Evolutionary conservation across 768 basidiomycete genomes (phyloP).

Genomic region (Podaxis rugospora): DNA sequence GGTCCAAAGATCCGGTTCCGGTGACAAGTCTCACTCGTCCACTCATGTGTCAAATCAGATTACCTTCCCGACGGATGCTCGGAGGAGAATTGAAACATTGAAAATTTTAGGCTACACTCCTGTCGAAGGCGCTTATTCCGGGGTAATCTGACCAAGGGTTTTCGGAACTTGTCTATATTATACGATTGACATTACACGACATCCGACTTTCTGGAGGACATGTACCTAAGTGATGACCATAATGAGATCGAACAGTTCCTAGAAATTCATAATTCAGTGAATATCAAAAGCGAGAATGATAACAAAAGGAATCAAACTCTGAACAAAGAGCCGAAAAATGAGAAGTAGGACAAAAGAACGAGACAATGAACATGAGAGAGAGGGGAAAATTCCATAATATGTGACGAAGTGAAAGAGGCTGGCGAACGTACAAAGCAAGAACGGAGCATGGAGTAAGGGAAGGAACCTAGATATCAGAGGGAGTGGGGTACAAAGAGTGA

Average conservation of each 20-base stretch:
- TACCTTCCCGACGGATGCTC: too few species aligned
- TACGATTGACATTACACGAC: slow-evolving; percentile 2
- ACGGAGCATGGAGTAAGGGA: slow-evolving; percentile 1
- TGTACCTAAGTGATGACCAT: neutral
- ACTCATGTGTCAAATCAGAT: too few species aligned
- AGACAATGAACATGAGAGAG: neutral
- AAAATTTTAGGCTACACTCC: too few species aligned
- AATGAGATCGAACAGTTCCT: slow-evolving; percentile 2
- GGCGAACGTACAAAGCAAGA: slow-evolving; percentile 12
- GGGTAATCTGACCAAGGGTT: neutral
- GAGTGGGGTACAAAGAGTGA: slow-evolving; percentile 3
- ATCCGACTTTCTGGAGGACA: neutral
- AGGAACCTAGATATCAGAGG: neutral
- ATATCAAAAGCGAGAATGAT: neutral
- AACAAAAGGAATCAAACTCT: neutral
- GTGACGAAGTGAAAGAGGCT: slow-evolving; percentile 2
- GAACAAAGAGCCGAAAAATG: neutral
- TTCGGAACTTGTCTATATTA: neutral
- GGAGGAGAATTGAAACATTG: too few species aligned
- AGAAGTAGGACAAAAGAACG: slow-evolving; percentile 8
- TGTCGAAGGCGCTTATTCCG: too few species aligned
- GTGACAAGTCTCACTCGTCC: too few species aligned
- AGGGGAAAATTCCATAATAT: neutral
- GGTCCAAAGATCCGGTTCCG: too few species aligned
- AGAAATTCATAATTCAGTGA: neutral